Conservation (phyloP, 306 rosid species). For the Cyamopsis tetragonoloba region DNA sequence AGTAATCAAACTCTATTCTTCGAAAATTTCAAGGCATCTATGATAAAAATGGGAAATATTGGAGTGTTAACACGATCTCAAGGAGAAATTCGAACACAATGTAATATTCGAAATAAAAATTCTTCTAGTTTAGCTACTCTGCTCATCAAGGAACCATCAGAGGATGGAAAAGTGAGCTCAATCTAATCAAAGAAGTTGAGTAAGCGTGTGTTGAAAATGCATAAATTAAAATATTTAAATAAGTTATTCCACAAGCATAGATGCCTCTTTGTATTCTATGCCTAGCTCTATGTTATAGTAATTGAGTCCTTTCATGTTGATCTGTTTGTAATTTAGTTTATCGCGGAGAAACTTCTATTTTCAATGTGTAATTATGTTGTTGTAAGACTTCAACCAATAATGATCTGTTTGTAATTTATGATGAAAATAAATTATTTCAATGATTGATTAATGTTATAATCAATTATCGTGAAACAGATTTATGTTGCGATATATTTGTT, state of each 20-base stretch:
- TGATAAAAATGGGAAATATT: slow-evolving; percentile 41
- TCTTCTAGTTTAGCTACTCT: not conserved
- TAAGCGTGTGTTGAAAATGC: not conserved
- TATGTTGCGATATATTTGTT: too few species aligned
- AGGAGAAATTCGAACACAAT: slow-evolving; percentile 35
- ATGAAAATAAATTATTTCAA: too few species aligned
- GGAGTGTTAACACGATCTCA: slow-evolving; percentile 32
- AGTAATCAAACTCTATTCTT: slow-evolving; percentile 30
- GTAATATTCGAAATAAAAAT: slow-evolving; percentile 33
- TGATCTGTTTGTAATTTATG: too few species aligned
- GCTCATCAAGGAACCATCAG: not conserved
- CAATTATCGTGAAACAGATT: too few species aligned
- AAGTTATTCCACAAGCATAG: not conserved
- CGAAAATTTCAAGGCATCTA: slow-evolving; percentile 24
- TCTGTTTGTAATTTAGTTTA: not conserved
- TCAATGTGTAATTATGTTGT: too few species aligned
- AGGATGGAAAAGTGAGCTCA: slow-evolving; percentile 20
- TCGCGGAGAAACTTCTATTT: not conserved
- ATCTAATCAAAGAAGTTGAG: slow-evolving; percentile 9
- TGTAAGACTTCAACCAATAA: too few species aligned
- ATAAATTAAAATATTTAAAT: not conserved
- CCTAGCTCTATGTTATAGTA: not conserved
- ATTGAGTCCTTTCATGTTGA: too few species aligned
- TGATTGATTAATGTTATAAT: too few species aligned
- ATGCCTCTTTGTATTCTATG: not conserved